These are phyloP conservation scores for Echites panduratus DNA, from an alignment of 257 asterid species.

Conservation along the genomic window DNA sequence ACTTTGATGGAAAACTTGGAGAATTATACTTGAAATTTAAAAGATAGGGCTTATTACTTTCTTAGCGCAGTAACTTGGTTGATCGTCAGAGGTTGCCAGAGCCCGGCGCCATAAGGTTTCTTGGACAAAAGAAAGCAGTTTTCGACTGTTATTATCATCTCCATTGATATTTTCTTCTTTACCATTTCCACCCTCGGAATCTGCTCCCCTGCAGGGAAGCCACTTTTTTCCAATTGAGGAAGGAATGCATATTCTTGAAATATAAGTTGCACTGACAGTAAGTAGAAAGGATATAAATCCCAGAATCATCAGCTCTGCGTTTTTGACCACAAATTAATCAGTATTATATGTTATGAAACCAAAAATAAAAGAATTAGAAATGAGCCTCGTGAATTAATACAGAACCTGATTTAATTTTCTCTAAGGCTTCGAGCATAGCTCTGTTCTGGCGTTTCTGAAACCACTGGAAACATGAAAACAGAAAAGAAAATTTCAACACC, in stretches of 20 bases:
- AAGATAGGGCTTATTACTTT: background rate
- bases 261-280: constrained; percentile 42
- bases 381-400: too few species aligned
- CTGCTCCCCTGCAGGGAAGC: constrained; percentile 46
- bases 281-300: constrained; percentile 66
- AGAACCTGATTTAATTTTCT: constrained; percentile 64
- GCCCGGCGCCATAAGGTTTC: background rate
- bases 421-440: constrained; percentile 64
- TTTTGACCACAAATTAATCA: too few species aligned
- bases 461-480: constrained; percentile 33
- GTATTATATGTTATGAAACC: too few species aligned
- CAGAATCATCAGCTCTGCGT: constrained; percentile 51
- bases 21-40: too few species aligned
- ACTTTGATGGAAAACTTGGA: too few species aligned
- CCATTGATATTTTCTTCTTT: too few species aligned
- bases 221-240: constrained; percentile 35
- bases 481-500: too few species aligned
- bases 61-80: background rate
- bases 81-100: background rate
- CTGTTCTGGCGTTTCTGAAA: constrained; percentile 51
- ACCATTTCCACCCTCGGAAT: background rate
- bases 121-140: background rate
- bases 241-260: constrained; percentile 51
- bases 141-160: background rate
- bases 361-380: too few species aligned